These are phyloP conservation scores for Vigna unguiculata DNA, from an alignment of 306 rosid species.

Conservation along the genomic window DNA sequence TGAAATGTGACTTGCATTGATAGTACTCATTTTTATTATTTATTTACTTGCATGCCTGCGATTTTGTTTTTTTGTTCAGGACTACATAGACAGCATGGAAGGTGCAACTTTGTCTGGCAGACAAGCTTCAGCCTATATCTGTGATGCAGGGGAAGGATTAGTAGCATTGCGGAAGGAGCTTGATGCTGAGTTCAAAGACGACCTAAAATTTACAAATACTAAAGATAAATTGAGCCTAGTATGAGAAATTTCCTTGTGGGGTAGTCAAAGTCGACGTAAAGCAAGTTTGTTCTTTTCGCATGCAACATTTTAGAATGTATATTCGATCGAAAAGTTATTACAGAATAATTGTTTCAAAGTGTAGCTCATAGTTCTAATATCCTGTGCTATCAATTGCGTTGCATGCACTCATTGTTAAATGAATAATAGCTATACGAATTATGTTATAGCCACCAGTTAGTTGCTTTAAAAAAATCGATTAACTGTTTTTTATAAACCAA, in stretches of 20 bases:
- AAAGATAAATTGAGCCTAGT: constrained; percentile 87
- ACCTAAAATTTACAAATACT: constrained; percentile 46
- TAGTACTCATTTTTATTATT: constrained; percentile 31
- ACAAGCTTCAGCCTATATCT: constrained; percentile 87
- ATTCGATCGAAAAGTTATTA: constrained; percentile 21
- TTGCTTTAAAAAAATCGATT: no score
- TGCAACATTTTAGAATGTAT: constrained; percentile 36
- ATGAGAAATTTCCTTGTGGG: constrained; percentile 41
- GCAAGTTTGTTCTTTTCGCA: constrained; percentile 19
- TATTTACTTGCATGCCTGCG: constrained; percentile 24
- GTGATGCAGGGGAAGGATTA: constrained; percentile 84
- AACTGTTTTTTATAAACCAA: no score
- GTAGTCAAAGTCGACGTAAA: background rate
- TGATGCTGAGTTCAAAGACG: constrained; percentile 50
- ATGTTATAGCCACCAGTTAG: background rate
- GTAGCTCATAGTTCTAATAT: constrained; percentile 17
- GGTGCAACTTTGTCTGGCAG: constrained; percentile 98
- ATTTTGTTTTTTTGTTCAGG: constrained; percentile 56
- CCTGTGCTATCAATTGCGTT: background rate
- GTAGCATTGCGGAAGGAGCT: constrained; percentile 75
- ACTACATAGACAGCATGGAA: constrained; percentile 99
- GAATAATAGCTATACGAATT: background rate
- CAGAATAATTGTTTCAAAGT: constrained; percentile 7
- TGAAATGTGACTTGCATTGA: constrained; percentile 32
- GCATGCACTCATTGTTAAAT: background rate